phyloP scores from a whole-genome alignment of 2,329 filamentous ascomycete species.

The Xylaria sp. region DNA sequence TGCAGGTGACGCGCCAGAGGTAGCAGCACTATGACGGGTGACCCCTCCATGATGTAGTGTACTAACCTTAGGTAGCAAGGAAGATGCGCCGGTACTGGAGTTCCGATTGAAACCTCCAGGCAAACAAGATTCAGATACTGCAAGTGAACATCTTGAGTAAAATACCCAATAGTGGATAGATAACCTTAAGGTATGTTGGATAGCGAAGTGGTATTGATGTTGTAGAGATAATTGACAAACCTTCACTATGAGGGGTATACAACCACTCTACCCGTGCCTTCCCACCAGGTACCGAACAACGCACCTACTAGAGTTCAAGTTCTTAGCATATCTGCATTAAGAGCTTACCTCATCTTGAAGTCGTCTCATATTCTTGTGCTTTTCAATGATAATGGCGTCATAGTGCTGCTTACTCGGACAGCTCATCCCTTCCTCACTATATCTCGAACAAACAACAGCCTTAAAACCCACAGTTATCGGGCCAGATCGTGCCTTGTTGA shows the following conservation, averaged over 20 bases:
- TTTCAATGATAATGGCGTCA: background rate
- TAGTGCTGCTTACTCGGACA: background rate
- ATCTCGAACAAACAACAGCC: background rate
- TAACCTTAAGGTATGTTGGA: background rate
- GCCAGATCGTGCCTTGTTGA: slow-evolving; percentile 9
- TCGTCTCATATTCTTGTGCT: background rate
- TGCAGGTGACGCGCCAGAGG: slow-evolving; percentile 21
- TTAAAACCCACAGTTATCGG: background rate
- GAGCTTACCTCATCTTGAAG: background rate
- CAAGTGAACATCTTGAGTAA: background rate
- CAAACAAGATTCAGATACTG: background rate
- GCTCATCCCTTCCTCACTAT: background rate
- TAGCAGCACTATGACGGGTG: slow-evolving; percentile 15
- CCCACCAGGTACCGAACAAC: background rate
- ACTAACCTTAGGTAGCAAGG: background rate
- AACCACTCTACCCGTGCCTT: no score
- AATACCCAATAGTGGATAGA: background rate
- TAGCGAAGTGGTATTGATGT: no score
- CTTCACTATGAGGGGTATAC: no score
- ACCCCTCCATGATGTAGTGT: slow-evolving; percentile 24
- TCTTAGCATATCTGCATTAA: background rate
- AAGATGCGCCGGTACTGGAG: background rate
- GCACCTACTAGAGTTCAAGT: no score
- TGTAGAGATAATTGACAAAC: no score
- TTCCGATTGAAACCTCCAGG: no score